A percentile compares a stretch with the other conserved stretches of the same genome.
Evolutionary conservation across 176 grass and related monocot genomes (phyloP).

Genomic region (Thalia dealbata): DNA sequence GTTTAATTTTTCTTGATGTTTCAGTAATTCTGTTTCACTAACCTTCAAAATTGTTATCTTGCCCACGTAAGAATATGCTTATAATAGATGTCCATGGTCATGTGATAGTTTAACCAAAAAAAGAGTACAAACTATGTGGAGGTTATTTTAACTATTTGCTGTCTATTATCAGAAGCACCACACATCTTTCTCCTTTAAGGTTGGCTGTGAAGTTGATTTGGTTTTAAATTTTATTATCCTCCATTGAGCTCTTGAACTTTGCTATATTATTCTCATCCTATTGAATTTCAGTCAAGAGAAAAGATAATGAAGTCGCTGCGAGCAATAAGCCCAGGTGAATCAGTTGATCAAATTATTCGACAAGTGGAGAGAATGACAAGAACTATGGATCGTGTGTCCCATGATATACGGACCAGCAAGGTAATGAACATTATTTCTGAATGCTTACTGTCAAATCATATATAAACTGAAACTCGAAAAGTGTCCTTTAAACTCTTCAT

Average conservation of each 20-base stretch:
- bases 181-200: not conserved
- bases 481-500: constrained; percentile 1
- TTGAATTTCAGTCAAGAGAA: constrained; percentile 57
- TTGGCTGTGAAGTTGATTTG: not conserved
- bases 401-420: constrained; percentile 39
- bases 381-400: constrained; percentile 58
- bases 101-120: no score
- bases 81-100: no score
- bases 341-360: constrained; percentile 77
- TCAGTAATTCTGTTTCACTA: no score
- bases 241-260: not conserved
- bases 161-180: not conserved
- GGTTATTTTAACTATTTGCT: no score
- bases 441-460: not conserved
- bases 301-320: constrained; percentile 53
- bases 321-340: constrained; percentile 69
- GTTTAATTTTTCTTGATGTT: no score
- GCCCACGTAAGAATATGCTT: no score
- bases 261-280: not conserved
- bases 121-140: no score
- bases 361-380: constrained; percentile 92
- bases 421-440: constrained; percentile 17
- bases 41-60: no score
- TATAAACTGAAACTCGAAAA: not conserved
- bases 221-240: no score